Conservation (phyloP, 2,329 filamentous ascomycete species). For the Juglanconis juglandina region DNA sequence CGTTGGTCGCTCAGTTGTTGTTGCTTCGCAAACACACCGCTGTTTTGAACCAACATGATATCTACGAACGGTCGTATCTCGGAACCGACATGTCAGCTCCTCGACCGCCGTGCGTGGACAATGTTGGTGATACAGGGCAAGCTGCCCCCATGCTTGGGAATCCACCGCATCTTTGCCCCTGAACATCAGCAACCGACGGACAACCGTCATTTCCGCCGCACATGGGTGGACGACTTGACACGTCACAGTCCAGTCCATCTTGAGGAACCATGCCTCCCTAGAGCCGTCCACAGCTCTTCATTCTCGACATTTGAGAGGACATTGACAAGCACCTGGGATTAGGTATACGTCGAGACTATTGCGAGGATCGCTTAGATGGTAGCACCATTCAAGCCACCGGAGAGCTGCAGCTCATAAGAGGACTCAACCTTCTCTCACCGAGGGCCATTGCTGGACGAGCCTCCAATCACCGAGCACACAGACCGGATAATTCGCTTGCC, state of each 20-base stretch:
- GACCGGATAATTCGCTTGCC: constrained; percentile 7
- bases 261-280: background rate
- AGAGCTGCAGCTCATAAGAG: constrained; percentile 12
- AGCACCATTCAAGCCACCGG: constrained; percentile 16
- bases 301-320: background rate
- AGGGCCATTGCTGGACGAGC: constrained; percentile 6
- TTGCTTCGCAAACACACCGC: background rate
- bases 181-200: background rate
- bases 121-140: background rate
- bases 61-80: background rate
- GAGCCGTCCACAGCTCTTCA: background rate
- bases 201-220: background rate
- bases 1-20: background rate
- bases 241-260: background rate
- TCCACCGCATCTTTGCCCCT: no score
- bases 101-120: background rate
- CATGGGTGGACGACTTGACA: background rate
- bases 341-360: background rate
- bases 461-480: background rate
- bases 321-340: background rate
- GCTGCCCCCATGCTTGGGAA: no score
- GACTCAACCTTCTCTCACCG: background rate
- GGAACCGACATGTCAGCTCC: background rate
- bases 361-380: constrained; percentile 13
- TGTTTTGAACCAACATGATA: background rate